Conservation (phyloP, 2,329 filamentous ascomycete species). For the Colletotrichum tanaceti region DNA sequence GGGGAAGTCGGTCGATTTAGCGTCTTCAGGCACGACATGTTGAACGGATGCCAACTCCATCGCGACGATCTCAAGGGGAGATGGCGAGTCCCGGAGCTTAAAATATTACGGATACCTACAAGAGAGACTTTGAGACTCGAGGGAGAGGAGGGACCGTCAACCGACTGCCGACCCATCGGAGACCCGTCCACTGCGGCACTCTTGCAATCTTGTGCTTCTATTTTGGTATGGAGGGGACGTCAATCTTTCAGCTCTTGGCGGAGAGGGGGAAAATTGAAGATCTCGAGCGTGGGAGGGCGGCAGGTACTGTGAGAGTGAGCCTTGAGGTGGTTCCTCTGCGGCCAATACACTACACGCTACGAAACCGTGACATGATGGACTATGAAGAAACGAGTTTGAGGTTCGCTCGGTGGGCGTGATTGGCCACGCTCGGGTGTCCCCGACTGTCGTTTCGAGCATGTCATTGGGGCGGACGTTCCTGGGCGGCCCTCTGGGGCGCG, state of each 20-base stretch:
- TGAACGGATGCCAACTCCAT: not conserved
- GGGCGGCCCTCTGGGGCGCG: conserved; percentile 20
- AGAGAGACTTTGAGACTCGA: not conserved
- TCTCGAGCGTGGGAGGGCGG: too few species aligned
- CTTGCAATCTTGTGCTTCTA: conserved; percentile 7
- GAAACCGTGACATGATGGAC: not conserved
- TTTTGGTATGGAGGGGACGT: conserved; percentile 12
- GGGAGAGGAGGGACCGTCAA: not conserved
- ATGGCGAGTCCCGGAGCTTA: conserved; percentile 10
- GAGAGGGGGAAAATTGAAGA: too few species aligned
- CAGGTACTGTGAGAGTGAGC: not conserved
- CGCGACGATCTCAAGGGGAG: not conserved
- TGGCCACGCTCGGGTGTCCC: not conserved
- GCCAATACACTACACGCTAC: not conserved
- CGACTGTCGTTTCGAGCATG: conserved; percentile 5
- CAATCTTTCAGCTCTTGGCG: conserved; percentile 16
- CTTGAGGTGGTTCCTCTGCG: too few species aligned
- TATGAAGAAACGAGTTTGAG: not conserved
- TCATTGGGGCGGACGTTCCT: conserved; percentile 23
- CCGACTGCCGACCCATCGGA: conserved; percentile 5
- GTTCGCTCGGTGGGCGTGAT: not conserved
- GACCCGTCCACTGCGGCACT: not conserved
- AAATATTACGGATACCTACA: not conserved
- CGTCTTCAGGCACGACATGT: not conserved
- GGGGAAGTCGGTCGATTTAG: not conserved